Percentiles rank a stretch among this genome's conserved stretches.
Evolutionary conservation across 495 filamentous ascomycete species (phyloP).

Genomic region (Usnea hakonensis): DNA sequence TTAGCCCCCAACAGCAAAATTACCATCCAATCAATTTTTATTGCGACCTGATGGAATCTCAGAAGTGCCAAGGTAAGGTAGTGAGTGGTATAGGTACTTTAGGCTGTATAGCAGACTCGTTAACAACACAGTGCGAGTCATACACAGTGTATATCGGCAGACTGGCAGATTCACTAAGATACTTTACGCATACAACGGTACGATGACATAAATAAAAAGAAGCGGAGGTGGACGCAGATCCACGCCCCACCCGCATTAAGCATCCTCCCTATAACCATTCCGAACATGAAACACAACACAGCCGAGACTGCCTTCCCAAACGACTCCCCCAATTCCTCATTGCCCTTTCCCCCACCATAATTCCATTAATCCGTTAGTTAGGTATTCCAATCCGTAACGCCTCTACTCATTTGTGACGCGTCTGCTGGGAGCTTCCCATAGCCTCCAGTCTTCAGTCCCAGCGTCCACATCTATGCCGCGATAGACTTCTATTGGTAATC

Average conservation of each 20-base stretch:
- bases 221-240: conserved; percentile 12
- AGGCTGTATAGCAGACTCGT: neutral
- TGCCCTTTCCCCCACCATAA: neutral
- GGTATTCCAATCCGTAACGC: conserved; percentile 12
- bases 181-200: conserved; percentile 1
- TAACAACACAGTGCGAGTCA: neutral
- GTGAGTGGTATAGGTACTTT: no score
- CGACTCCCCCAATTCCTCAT: neutral
- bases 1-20: conserved; percentile 3
- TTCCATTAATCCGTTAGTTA: neutral
- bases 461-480: neutral
- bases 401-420: neutral
- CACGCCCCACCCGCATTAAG: conserved; percentile 18
- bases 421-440: neutral
- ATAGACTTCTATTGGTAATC: neutral
- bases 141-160: neutral
- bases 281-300: conserved; percentile 22
- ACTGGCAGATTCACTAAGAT: neutral
- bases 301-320: conserved; percentile 8
- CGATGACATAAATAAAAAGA: conserved; percentile 17
- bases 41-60: no score
- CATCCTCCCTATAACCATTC: conserved; percentile 16
- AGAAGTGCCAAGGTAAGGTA: no score
- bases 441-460: neutral
- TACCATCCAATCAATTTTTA: neutral